A percentile compares a stretch with the other conserved stretches of the same genome.
These are phyloP conservation scores for Podaxis sp. DNA, from an alignment of 768 basidiomycete genomes.

Conservation along the genomic window DNA sequence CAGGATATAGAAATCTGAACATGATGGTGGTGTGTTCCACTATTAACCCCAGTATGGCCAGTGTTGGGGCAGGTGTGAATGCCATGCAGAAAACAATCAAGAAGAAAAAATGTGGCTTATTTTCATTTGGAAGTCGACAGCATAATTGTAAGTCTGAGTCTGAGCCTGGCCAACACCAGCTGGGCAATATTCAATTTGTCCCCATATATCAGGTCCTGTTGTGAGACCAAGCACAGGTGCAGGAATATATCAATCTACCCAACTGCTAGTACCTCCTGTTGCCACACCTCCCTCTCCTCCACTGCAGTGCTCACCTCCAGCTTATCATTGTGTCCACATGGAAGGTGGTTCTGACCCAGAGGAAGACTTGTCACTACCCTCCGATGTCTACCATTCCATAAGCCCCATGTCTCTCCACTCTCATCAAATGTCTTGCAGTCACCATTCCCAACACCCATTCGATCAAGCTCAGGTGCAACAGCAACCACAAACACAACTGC, in stretches of 20 bases:
- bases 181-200: not conserved
- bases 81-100: not conserved
- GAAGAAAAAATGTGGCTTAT: conserved; percentile 6
- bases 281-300: conserved; percentile 5
- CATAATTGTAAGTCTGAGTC: not conserved
- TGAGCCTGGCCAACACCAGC: not conserved
- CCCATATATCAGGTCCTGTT: conserved; percentile 1
- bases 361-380: not conserved
- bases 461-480: not conserved
- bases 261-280: not conserved
- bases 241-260: not conserved
- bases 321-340: not conserved
- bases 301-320: conserved; percentile 13
- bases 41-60: conserved; percentile 8
- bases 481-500: not conserved
- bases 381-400: not conserved
- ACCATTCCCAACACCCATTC: conserved; percentile 5
- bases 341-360: not conserved
- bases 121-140: conserved; percentile 1
- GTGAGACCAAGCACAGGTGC: not conserved
- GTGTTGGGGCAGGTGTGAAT: conserved; percentile 7
- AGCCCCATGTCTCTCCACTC: not conserved
- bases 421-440: not conserved
- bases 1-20: not conserved
- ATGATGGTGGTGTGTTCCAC: not conserved